Base-by-base conservation (phyloP, 306 rosid genomes). In the Begonia loranthoides region DNA sequence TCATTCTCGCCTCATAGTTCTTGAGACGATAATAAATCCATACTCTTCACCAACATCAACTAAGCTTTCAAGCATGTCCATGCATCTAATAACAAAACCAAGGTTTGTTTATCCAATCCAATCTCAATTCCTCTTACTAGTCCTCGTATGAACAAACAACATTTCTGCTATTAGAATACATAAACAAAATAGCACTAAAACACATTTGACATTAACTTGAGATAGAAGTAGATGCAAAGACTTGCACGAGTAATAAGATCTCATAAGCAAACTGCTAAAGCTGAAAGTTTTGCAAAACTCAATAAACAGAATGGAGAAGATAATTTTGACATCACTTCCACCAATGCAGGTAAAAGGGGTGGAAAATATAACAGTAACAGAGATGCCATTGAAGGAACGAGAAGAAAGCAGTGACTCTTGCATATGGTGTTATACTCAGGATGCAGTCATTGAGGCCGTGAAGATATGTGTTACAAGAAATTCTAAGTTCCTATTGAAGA, bases 361-460 rank as follows among this genome's bases (percentile, higher is more conserved):
- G 56, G 95, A 85, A 78, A 90, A 90, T 67, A 87, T 85, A 9
- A 76, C 83, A 0, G 97, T 90, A 1, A 73, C 85, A 0, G 95
- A 90, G 56, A 74, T 82, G 17, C 74, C 86, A 8, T 33, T 69
- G 74, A 64, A 70, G 11, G 80, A 76, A 57, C 81, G 66, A 66
- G 85, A 66, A 22, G 81, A 74, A 70, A 74, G 60, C 3, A 52
- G 61, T 0, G 94, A 90, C 40, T 70, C 94, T 43, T 82, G 87
- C 92, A 74, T 78, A 3, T 85, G 77, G 72, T 90, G 94, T 56
- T 65, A 51, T 33, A 76, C 59, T 3, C 64, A 80, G 60, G 95
- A 85, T 52, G 17, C 68, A 14, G 94, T 81, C 17, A 55, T 67
- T 43, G 66, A 68, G 43, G 95, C 97, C 13, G 69, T 74, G 58